Evolutionary conservation across 805 yeast genomes (phyloP), one percentile per base, ranked within the genome.

Genomic region (Saturnispora mendoncae): DNA sequence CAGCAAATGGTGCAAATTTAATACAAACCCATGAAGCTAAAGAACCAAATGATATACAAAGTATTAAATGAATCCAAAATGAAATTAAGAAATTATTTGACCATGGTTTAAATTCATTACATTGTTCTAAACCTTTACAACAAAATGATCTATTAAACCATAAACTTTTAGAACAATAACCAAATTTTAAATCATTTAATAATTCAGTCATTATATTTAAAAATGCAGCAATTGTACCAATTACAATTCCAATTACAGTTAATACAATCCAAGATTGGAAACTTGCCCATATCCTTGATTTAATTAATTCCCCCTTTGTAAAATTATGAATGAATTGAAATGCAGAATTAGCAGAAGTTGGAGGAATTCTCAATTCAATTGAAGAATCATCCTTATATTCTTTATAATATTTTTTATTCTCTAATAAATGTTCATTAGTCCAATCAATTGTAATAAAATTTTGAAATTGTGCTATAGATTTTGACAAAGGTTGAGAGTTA

Each of bases 161-260:
- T 58, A 86, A 76, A 25, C 77, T 75, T 15, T 69, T 60, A 2
- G 74, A 57, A 62, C 98, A 92, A 59, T 80, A 76, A 0, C 98
- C 98, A 2, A 74, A 64, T 46, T 86, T 76, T 46, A 87, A 60
- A 52, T 80, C 80, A 3, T 86, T 81, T n/a, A 92, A 62, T 74
- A 88, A 86, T 39, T 85, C 90, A 0, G 97, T 86, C 14, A 86
- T 69, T 14, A 90, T 74, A 52, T 84, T 87, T 40, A 92, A 64
- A 14, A 73, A 67, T 0, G 86, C 95, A 0, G 98, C 97, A 29
- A 86, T 79, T 2, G 74, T 52, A 4, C 99, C 99, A 41, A 88
- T 81, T 3, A 70, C 47, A 1, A 80, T 55, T 0, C 97, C 99
- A 45, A 86, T 84, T 2, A 71, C 50, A 0, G 88, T 80, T 27